Percentiles rank a stretch among this genome's conserved stretches.
phyloP scores from a whole-genome alignment of 2,329 filamentous ascomycete genomes.

The Apiospora malaysiana region DNA sequence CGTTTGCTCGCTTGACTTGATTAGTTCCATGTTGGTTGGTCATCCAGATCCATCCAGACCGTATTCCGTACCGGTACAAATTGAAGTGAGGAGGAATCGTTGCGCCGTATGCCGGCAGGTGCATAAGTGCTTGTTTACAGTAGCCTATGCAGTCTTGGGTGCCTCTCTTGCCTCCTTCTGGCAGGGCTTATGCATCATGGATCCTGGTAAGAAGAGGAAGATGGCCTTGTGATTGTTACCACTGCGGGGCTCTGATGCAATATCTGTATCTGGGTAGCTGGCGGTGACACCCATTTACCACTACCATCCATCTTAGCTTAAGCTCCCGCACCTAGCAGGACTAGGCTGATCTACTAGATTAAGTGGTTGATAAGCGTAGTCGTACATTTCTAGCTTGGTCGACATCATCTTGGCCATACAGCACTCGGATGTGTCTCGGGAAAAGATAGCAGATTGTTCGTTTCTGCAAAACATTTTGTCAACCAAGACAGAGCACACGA shows the following conservation, averaged over 20 bases:
- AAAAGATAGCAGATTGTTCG: not conserved
- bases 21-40: not conserved
- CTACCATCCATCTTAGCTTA: not conserved
- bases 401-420: not conserved
- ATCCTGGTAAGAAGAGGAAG: not conserved
- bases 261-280: slow-evolving; percentile 3
- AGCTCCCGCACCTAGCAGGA: not conserved
- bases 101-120: not conserved
- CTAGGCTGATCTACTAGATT: not conserved
- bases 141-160: not conserved
- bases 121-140: not conserved
- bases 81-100: not conserved
- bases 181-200: not conserved
- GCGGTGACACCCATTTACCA: not conserved
- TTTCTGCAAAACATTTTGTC: not conserved
- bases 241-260: not conserved
- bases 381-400: not conserved
- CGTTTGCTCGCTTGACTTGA: not conserved
- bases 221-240: slow-evolving; percentile 6
- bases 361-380: not conserved
- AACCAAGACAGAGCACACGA: not conserved
- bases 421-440: not conserved
- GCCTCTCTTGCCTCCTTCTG: not conserved
- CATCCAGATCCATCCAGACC: not conserved
- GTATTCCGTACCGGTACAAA: not conserved